Percentiles rank a stretch among this genome's conserved stretches.
phyloP scores from a whole-genome alignment of 805 yeast genomes.

The Yarrowia sp. region DNA sequence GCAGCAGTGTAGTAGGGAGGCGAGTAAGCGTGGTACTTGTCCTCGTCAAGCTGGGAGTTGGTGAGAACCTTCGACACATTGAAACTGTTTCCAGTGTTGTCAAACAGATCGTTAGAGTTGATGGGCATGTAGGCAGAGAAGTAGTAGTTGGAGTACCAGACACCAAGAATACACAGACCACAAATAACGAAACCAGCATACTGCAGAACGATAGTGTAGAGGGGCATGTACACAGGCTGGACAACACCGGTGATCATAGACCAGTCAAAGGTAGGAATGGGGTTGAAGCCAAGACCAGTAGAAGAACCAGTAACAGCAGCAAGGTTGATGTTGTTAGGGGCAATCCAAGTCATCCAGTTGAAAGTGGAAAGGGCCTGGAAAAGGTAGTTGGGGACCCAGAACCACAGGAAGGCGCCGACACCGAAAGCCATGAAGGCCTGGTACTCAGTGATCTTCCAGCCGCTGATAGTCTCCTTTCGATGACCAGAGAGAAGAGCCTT shows the following conservation, averaged over 20 bases:
- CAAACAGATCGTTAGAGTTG: constrained; percentile 43
- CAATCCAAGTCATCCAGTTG: constrained; percentile 62
- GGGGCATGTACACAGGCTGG: constrained; percentile 30
- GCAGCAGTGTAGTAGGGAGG: constrained; percentile 62
- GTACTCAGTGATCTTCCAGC: constrained; percentile 52
- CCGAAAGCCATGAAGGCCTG: constrained; percentile 45
- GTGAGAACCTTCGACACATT: constrained; percentile 47
- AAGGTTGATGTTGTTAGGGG: constrained; percentile 49
- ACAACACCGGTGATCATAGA: constrained; percentile 33
- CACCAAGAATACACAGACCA: constrained; percentile 31
- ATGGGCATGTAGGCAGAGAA: constrained; percentile 54
- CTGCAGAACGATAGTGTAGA: constrained; percentile 27
- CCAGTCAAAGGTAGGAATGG: constrained; percentile 47
- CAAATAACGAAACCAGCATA: constrained; percentile 27
- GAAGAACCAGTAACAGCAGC: constrained; percentile 50
- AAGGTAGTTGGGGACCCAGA: constrained; percentile 60
- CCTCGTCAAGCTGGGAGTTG: constrained; percentile 44
- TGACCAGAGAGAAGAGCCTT: constrained; percentile 46
- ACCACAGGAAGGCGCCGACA: constrained; percentile 46
- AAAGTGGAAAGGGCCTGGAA: constrained; percentile 58
- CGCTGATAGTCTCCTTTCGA: constrained; percentile 39
- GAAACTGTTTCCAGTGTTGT: constrained; percentile 48
- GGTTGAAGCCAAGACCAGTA: constrained; percentile 43
- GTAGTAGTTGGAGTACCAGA: constrained; percentile 49
- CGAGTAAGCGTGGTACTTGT: constrained; percentile 49